phyloP scores from a whole-genome alignment of 306 rosid genomes.

The Malus orientalis region DNA sequence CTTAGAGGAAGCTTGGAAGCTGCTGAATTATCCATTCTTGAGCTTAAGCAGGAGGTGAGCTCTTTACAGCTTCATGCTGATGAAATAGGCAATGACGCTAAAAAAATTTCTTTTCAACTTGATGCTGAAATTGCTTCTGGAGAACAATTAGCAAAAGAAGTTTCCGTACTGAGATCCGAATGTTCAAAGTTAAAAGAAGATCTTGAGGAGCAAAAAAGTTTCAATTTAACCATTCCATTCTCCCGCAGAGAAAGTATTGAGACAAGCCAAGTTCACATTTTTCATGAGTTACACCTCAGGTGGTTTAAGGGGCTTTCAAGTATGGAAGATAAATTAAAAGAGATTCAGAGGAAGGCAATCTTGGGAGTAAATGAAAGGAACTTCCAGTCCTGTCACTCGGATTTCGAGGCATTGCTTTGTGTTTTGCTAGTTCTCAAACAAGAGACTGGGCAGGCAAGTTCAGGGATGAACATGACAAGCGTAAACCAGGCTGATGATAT shows the following conservation, averaged over 20 bases:
- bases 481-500: constrained; percentile 36
- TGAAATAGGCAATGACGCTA: constrained; percentile 63
- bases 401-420: constrained; percentile 55
- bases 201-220: constrained; percentile 44
- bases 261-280: constrained; percentile 31
- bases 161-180: constrained; percentile 59
- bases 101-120: constrained; percentile 56
- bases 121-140: constrained; percentile 77
- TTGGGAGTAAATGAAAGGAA: constrained; percentile 67
- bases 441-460: constrained; percentile 47
- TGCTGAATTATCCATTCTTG: constrained; percentile 67
- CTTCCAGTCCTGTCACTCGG: constrained; percentile 46
- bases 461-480: constrained; percentile 26
- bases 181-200: constrained; percentile 71
- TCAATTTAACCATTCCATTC: constrained; percentile 41
- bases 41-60: constrained; percentile 61
- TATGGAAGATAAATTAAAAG: constrained; percentile 77
- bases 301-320: constrained; percentile 59
- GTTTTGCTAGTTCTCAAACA: constrained; percentile 63
- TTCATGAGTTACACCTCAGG: constrained; percentile 48
- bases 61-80: constrained; percentile 64
- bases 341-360: constrained; percentile 53
- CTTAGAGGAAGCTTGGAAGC: constrained; percentile 66
- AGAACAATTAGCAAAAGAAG: constrained; percentile 64
- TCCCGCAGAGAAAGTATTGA: constrained; percentile 31